Percentiles rank a stretch among this genome's conserved stretches.
Conservation (phyloP, 2,329 filamentous ascomycete species). For the Venturiaceae sp. region DNA sequence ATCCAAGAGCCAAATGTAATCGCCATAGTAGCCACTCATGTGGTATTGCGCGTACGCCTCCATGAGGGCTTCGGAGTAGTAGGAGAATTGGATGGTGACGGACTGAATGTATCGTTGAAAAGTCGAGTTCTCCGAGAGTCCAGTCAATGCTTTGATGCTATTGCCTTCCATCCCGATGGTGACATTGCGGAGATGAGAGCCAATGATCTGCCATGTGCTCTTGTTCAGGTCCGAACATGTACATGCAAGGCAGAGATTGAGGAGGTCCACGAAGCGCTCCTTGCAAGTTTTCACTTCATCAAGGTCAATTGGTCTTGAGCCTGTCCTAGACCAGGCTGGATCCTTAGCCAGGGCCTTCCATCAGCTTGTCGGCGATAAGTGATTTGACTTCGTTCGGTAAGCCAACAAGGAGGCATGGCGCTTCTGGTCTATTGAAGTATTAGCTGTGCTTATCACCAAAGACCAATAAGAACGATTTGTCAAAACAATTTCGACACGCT, state of each 20-base stretch:
- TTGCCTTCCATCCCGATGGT: no score
- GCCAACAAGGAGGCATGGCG: background rate
- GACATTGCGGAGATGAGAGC: no score
- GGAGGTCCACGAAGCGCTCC: no score
- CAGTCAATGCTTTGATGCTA: no score
- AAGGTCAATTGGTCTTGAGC: no score
- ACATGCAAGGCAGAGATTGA: no score
- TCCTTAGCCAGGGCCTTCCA: no score
- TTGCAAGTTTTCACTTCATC: no score
- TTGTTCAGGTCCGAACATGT: no score
- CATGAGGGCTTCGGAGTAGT: background rate
- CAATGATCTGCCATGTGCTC: no score
- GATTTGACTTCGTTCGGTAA: background rate
- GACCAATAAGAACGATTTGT: background rate
- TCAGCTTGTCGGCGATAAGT: background rate
- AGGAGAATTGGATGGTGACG: background rate
- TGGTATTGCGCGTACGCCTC: background rate
- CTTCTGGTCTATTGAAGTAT: background rate
- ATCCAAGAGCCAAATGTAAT: no score
- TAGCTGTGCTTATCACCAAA: background rate
- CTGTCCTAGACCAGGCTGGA: no score
- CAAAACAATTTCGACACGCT: background rate
- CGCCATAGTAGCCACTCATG: background rate
- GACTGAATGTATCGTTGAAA: background rate
- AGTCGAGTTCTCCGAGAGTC: background rate